These are phyloP conservation scores for Aphanocladium album DNA, from an alignment of 2,329 filamentous ascomycete genomes.

Conservation along the genomic window DNA sequence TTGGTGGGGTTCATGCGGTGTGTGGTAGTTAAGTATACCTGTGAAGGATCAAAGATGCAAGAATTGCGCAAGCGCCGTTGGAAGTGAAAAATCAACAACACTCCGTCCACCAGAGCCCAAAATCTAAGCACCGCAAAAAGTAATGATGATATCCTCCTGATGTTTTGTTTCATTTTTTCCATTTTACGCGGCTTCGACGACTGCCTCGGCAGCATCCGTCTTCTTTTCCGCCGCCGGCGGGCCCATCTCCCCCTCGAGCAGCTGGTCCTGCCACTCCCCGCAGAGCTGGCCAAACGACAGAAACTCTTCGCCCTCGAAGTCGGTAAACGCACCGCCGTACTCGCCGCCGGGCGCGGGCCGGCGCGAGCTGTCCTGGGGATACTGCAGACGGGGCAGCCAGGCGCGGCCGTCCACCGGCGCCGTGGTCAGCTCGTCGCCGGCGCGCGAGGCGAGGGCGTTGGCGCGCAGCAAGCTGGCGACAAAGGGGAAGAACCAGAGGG, in stretches of 20 bases:
- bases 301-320: constrained; percentile 21
- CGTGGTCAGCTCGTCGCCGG: not conserved
- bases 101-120: no score
- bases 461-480: constrained; percentile 10
- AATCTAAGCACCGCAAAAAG: not conserved
- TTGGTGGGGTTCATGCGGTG: not conserved
- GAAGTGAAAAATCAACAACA: no score
- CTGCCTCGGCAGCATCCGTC: not conserved
- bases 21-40: not conserved
- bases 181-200: not conserved
- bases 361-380: not conserved
- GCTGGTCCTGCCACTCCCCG: constrained; percentile 16
- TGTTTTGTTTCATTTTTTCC: not conserved
- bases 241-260: constrained; percentile 6
- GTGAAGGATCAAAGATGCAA: not conserved
- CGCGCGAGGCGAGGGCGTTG: constrained; percentile 8
- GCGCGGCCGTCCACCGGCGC: constrained; percentile 7
- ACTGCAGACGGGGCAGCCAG: constrained; percentile 5
- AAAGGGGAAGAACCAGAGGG: constrained; percentile 19
- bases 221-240: not conserved
- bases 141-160: not conserved
- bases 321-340: constrained; percentile 18
- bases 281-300: constrained; percentile 26
- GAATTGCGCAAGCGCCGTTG: no score
- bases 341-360: not conserved